phyloP scores from a whole-genome alignment of 192 early-diverging fungal species.

The Rhizophagus clarus region DNA sequence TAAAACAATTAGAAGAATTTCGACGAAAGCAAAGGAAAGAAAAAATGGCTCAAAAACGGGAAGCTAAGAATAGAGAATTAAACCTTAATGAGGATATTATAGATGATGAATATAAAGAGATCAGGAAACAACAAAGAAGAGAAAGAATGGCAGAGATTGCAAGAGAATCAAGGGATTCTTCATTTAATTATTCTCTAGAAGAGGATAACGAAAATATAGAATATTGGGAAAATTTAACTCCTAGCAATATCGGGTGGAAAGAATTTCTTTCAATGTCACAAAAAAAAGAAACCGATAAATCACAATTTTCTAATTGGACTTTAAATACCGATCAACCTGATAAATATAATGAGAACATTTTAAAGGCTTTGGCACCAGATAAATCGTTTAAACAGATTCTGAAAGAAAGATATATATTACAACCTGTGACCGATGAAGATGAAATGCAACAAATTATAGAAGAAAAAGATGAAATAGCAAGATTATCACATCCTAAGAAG shows the following conservation, averaged over 20 bases:
- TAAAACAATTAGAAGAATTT: background rate
- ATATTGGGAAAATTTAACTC: background rate
- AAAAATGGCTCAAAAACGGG: background rate
- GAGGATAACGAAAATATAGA: background rate
- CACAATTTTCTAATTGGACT: background rate
- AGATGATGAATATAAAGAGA: background rate
- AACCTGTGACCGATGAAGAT: background rate
- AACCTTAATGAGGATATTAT: background rate
- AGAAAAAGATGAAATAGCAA: background rate
- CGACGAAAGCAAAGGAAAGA: background rate
- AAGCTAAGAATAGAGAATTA: background rate
- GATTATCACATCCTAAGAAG: background rate
- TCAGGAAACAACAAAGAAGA: background rate
- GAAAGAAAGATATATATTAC: background rate
- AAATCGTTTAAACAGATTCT: background rate
- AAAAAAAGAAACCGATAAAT: background rate
- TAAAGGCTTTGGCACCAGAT: background rate
- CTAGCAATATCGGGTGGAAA: background rate
- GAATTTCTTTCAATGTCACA: background rate
- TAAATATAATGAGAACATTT: background rate
- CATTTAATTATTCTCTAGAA: background rate
- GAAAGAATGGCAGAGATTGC: background rate
- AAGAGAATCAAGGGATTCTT: background rate
- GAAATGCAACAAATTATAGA: background rate
- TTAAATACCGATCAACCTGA: background rate